phyloP scores from a whole-genome alignment of 2,329 filamentous ascomycete genomes.

The Phyllosticta paracitricarpa region DNA sequence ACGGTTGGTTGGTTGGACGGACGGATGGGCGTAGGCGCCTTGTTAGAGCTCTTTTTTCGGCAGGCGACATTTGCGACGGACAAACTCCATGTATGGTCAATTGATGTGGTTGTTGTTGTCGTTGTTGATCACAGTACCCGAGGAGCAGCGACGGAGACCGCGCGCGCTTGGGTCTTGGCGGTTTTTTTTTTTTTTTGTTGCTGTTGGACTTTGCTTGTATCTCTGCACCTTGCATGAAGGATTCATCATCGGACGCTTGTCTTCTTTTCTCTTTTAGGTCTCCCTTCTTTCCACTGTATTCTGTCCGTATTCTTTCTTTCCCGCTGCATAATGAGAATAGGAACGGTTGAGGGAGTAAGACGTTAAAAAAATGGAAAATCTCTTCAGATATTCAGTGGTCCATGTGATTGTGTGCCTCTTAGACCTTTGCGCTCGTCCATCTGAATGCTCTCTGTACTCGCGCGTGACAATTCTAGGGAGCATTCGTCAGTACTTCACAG shows the following conservation, averaged over 20 bases:
- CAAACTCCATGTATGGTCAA: neutral
- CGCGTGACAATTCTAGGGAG: too few species aligned
- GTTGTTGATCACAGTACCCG: neutral
- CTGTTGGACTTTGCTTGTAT: neutral
- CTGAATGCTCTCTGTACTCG: neutral
- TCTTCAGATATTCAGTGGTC: too few species aligned
- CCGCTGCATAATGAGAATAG: neutral
- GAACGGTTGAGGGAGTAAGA: neutral
- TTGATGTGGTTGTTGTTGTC: neutral
- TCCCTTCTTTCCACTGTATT: neutral
- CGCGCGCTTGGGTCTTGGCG: neutral
- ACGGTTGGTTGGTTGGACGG: neutral
- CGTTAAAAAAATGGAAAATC: neutral
- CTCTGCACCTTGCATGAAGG: neutral
- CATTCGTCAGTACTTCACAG: too few species aligned
- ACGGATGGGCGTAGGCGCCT: neutral
- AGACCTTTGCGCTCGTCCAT: too few species aligned
- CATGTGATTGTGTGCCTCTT: too few species aligned
- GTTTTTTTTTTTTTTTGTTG: neutral
- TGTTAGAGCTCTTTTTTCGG: neutral
- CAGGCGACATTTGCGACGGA: neutral
- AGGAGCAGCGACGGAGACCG: neutral
- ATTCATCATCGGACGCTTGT: neutral
- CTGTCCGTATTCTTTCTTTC: neutral
- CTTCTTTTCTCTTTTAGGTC: neutral